Percentiles rank a stretch among this genome's conserved stretches.
phyloP scores from a whole-genome alignment of 2,329 filamentous ascomycete species.

The Capronia epimyces region DNA sequence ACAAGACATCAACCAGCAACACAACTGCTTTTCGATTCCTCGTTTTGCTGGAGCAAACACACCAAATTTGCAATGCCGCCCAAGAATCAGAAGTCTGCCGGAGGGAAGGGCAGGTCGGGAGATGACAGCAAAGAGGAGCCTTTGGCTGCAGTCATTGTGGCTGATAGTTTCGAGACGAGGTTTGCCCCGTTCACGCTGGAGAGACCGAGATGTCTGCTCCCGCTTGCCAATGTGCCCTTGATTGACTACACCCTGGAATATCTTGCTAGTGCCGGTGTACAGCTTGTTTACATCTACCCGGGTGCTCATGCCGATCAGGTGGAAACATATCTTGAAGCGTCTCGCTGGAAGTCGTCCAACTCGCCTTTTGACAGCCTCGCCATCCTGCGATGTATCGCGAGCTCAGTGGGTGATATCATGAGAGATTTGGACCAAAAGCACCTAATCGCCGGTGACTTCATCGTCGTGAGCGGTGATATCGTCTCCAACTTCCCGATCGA shows the following conservation, averaged over 20 bases:
- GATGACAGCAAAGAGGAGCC: constrained; percentile 58
- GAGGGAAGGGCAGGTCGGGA: constrained; percentile 38
- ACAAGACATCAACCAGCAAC: background rate
- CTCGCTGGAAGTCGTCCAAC: constrained; percentile 66
- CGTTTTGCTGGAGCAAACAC: background rate
- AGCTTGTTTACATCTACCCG: constrained; percentile 88
- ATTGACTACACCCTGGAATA: constrained; percentile 98
- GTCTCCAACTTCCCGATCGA: constrained; percentile 87
- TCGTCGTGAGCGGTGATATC: constrained; percentile 87
- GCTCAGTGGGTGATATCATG: constrained; percentile 88
- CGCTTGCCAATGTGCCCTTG: constrained; percentile 85
- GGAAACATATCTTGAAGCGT: constrained; percentile 77
- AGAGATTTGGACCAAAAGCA: constrained; percentile 84
- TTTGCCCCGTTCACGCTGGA: constrained; percentile 87
- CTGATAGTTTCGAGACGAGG: constrained; percentile 89
- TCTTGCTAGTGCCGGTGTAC: constrained; percentile 88
- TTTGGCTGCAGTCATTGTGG: constrained; percentile 69
- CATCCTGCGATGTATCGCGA: constrained; percentile 80
- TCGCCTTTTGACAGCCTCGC: constrained; percentile 76
- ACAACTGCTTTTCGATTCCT: background rate
- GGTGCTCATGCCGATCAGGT: constrained; percentile 81
- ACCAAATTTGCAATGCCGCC: constrained; percentile 22
- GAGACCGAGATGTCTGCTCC: constrained; percentile 86
- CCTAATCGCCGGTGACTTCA: constrained; percentile 81
- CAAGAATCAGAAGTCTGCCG: constrained; percentile 31